Conservation (phyloP, 225 moss, liverwort and hornwort genomes). For the Sphagnum tenellum region DNA sequence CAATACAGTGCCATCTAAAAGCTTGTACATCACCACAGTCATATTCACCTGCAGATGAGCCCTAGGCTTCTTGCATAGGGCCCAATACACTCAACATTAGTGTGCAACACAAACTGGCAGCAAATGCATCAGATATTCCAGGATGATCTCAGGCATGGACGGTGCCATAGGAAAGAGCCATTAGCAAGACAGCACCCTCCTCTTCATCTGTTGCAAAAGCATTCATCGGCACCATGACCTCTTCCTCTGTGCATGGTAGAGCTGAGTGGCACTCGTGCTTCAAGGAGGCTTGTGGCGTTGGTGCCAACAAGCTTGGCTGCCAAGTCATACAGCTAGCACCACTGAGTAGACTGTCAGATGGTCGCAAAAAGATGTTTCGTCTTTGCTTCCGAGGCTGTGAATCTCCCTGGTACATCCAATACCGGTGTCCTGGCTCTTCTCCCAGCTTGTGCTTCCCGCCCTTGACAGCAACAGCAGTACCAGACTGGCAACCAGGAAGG, state of each 20-base stretch:
- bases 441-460: slow-evolving; percentile 29
- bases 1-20: too few relatives aligned
- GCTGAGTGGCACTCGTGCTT: slow-evolving; percentile 15
- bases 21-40: too few relatives aligned
- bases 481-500: slow-evolving; percentile 9
- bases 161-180: slow-evolving; percentile 56
- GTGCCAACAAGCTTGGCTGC: slow-evolving; percentile 28
- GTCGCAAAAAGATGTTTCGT: slow-evolving; percentile 11
- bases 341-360: slow-evolving; percentile 29
- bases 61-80: too few relatives aligned
- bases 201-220: slow-evolving; percentile 43
- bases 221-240: slow-evolving; percentile 14
- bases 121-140: too few relatives aligned
- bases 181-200: slow-evolving; percentile 46
- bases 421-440: slow-evolving; percentile 18
- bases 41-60: too few relatives aligned
- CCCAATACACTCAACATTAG: too few relatives aligned
- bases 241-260: slow-evolving; percentile 10
- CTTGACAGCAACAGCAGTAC: slow-evolving; percentile 12
- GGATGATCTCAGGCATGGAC: slow-evolving; percentile 16
- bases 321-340: slow-evolving; percentile 51
- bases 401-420: slow-evolving; percentile 29
- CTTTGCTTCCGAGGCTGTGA: slow-evolving; percentile 29
- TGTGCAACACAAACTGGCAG: too few relatives aligned
- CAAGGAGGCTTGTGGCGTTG: slow-evolving; percentile 9